These are phyloP conservation scores for Aspergillus cejpii DNA, from an alignment of 2,329 filamentous ascomycete genomes.

Conservation along the genomic window DNA sequence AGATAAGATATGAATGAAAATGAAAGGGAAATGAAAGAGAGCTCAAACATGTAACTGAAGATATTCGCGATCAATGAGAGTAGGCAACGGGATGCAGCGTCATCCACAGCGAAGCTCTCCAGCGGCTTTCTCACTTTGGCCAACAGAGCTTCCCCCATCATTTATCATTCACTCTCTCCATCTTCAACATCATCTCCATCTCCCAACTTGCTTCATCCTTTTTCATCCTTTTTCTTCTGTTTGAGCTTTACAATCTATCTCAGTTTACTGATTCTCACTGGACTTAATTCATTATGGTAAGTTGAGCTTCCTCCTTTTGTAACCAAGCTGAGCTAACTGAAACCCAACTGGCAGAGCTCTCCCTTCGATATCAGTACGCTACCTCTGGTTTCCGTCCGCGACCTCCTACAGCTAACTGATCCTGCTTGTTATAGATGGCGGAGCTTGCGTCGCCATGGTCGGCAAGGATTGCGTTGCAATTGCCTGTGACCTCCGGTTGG, in stretches of 20 bases:
- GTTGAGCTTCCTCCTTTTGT: slow-evolving; percentile 12
- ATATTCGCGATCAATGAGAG: slow-evolving; percentile 2
- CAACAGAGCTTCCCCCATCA: slow-evolving; percentile 25
- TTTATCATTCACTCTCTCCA: slow-evolving; percentile 14
- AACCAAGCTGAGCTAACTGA: slow-evolving; percentile 28
- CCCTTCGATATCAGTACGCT: slow-evolving; percentile 90
- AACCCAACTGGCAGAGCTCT: slow-evolving; percentile 57
- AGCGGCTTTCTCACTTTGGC: slow-evolving; percentile 18
- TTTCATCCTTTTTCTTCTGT: neutral
- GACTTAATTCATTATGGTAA: slow-evolving; percentile 21
- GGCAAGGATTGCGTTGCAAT: slow-evolving; percentile 99
- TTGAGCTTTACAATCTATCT: neutral
- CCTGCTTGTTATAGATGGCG: slow-evolving; percentile 55
- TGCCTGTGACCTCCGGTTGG: slow-evolving; percentile 95
- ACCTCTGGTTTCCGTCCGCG: slow-evolving; percentile 9
- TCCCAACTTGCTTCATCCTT: slow-evolving; percentile 3
- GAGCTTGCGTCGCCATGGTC: slow-evolving; percentile 96
- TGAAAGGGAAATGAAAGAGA: slow-evolving; percentile 9
- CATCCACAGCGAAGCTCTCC: slow-evolving; percentile 21
- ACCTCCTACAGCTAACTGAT: slow-evolving; percentile 6
- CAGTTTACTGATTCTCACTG: neutral
- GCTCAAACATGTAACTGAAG: slow-evolving; percentile 1
- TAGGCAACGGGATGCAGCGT: slow-evolving; percentile 26
- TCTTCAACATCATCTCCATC: slow-evolving; percentile 17
- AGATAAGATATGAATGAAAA: neutral